Evolutionary conservation across 2,329 filamentous ascomycete species (phyloP), one percentile per base, ranked within the genome.

Genomic region (Phoma herbarum): DNA sequence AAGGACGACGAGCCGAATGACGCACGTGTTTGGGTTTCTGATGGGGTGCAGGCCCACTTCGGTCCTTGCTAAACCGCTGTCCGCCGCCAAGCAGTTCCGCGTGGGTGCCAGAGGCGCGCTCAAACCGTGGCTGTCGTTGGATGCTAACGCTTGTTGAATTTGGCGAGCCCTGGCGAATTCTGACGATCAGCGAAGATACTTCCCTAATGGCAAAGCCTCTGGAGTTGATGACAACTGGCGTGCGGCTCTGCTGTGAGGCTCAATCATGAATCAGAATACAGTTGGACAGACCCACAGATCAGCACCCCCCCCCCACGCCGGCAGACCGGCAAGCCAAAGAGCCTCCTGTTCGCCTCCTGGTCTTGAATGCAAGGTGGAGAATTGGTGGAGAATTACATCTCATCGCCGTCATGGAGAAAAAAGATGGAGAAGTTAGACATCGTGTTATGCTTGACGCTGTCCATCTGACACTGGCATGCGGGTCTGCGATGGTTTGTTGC

Each of bases 331-430:
- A 51, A 37, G 41, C 57, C 51, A 55, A 51, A 56, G 57, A 60
- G 57, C 57, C 57, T 60, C 57, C 52, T 60, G 45, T 28, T 39
- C 31, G 50, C 56, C 56, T 50, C 33, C 26, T 41, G 43, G 18
- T 22, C 39, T 39, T 45, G 50, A 44, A 29, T 16, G 39, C 29
- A 39, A 41, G 26, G 56, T 54, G 56, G 56, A 50, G 56, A 54
- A 54, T 42, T 51, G 50, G 56, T 59, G 56, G 56, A 41, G 56
- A 54, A 59, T 54, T 59, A 59, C 56, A 59, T 59, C 23, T 39
- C 16, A 20, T 54, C 56, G 44, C 56, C 56, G 56, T 59, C 56
- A 59, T 59, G 56, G 56, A 51, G 50, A 46, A 41, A 12, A 25
- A 31, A 26, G 11, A 50, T 46, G 45, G 45, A 46, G 45, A 59